Percentiles rank a stretch among this genome's conserved stretches.
Conservation (phyloP, 2,329 filamentous ascomycete species). For the Trichoderma brevicompactum region DNA sequence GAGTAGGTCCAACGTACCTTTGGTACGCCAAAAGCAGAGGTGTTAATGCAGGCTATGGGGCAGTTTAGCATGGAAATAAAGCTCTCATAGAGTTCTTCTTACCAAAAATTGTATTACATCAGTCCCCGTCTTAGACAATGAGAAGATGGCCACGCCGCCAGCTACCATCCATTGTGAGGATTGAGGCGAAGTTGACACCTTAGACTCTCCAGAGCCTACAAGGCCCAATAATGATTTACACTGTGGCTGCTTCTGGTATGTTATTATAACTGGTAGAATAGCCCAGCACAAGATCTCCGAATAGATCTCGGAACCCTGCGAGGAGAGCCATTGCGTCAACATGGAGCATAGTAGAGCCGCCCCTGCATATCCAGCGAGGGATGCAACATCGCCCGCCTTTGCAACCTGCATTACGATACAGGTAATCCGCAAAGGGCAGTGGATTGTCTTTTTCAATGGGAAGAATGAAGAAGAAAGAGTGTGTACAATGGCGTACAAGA, state of each 20-base stretch:
- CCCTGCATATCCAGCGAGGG: neutral
- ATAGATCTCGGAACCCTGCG: constrained; percentile 3
- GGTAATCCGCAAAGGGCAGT: no score
- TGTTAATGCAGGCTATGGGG: constrained; percentile 33
- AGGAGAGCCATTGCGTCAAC: constrained; percentile 13
- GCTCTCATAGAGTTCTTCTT: constrained; percentile 4
- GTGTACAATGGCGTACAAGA: neutral
- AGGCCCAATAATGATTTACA: neutral
- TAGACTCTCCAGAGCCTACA: neutral
- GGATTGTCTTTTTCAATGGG: neutral
- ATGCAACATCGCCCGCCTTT: neutral
- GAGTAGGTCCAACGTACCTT: neutral
- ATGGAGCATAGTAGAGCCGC: constrained; percentile 20
- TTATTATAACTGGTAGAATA: constrained; percentile 1
- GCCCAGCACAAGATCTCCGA: constrained; percentile 24
- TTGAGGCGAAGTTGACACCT: neutral
- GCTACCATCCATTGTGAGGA: constrained; percentile 30
- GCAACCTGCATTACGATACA: constrained; percentile 17
- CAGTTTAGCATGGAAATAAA: neutral
- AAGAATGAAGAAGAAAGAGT: neutral
- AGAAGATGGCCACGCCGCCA: constrained; percentile 7
- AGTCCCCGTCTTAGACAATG: constrained; percentile 33
- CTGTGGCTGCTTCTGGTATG: neutral
- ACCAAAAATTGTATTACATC: constrained; percentile 28
- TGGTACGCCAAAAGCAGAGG: constrained; percentile 34